Conservation (phyloP, 331 rosid species). For the Malus hybrid region DNA sequence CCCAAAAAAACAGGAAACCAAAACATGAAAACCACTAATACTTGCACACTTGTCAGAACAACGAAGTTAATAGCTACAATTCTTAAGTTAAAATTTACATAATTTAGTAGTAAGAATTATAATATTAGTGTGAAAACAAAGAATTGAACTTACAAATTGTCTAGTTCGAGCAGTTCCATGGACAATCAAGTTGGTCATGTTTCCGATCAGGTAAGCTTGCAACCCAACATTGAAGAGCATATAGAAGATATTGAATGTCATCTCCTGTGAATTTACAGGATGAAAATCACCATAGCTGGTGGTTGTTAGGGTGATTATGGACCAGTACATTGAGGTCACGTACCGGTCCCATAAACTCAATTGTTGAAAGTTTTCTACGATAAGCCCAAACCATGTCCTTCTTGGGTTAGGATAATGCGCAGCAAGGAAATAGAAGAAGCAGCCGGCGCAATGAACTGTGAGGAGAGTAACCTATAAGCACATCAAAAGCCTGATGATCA, state of each 20-base stretch:
- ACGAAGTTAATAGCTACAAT: neutral
- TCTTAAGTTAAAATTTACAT: neutral
- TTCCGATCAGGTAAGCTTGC: constrained; percentile 50
- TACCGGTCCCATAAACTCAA: constrained; percentile 18
- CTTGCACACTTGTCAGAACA: neutral
- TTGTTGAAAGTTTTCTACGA: neutral
- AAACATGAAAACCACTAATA: neutral
- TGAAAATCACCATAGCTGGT: constrained; percentile 76
- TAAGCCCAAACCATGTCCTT: constrained; percentile 44
- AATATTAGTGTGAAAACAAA: neutral
- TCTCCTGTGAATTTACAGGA: constrained; percentile 51
- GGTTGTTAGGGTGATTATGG: constrained; percentile 47
- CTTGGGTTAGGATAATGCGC: constrained; percentile 10
- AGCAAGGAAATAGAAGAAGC: constrained; percentile 50
- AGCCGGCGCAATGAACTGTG: constrained; percentile 53
- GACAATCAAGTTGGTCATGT: constrained; percentile 68
- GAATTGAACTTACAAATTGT: constrained; percentile 38
- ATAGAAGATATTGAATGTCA: constrained; percentile 35
- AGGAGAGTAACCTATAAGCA: constrained; percentile 64
- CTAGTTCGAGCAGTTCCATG: constrained; percentile 50
- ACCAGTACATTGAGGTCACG: constrained; percentile 62
- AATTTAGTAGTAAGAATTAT: neutral
- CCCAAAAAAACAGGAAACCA: constrained; percentile 1
- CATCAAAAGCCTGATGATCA: constrained; percentile 6
- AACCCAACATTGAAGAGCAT: constrained; percentile 48